Base-by-base conservation (phyloP, 2,329 filamentous ascomycete genomes). In the Beauveria caledonica region DNA sequence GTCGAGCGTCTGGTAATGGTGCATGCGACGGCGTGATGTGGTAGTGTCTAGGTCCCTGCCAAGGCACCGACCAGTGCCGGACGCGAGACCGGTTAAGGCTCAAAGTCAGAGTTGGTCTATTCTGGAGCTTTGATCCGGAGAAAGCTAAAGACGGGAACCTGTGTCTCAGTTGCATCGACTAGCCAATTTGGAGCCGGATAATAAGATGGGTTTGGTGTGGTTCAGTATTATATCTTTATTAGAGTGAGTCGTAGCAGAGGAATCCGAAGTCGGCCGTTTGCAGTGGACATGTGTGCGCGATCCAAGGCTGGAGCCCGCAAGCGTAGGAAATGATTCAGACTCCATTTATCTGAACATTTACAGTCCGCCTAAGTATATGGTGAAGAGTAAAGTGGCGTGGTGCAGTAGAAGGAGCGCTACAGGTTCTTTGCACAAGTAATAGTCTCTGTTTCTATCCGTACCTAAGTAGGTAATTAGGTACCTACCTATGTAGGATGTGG, bases 211-310 rank as follows among this genome's bases (percentile, higher is more conserved):
- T 15, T 25, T 17, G 44, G 44, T 15, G 44, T 23, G 44, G 21
- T 46, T 46, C 11, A 36, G 33, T 36, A 36, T 15, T 36, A 6
- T 13, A 36, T 36, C 5, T 15, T 15, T 36, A 5, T 36, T 15
- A 13, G 33, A 15, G 11, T 36, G 33, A 36, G 53, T 46, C 6
- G 53, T 36, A 23, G 8, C n/a, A 8, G 42, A 25, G 29, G 9
- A 60, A 60, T 53, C 58, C 58, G 58, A 60, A 54, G 58, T 60
- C 58, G 58, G 58, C 58, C 58, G 58, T 60, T 53, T 27, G 50
- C 23, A 19, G 44, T 48, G 50, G 40, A 44, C 50, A 40, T 40
- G n/a, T 40, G 42, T 48, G 23, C 42, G 10, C 21, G 2, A 19
- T n/a, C 25, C n/a, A 25, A 27, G 21, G 15, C 7, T 10, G 21